phyloP scores from a whole-genome alignment of 2,329 filamentous ascomycete species.

The Fusarium avenaceum region DNA sequence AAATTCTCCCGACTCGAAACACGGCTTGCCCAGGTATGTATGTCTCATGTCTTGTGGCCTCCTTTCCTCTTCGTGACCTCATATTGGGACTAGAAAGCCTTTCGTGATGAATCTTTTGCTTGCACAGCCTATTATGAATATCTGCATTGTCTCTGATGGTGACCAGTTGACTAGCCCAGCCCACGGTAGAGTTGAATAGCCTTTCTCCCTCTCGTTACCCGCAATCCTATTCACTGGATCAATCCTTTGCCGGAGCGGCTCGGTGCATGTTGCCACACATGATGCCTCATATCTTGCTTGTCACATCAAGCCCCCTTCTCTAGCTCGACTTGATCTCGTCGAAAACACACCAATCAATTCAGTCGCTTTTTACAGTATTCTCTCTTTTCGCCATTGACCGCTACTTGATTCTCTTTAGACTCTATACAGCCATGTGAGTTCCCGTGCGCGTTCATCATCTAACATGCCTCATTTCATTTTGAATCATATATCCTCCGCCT shows the following conservation, averaged over 20 bases:
- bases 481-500: constrained; percentile 38
- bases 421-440: constrained; percentile 28
- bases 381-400: constrained; percentile 39
- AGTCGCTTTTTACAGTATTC: constrained; percentile 7
- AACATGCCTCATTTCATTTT: constrained; percentile 40
- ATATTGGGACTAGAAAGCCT: constrained; percentile 8
- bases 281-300: not conserved
- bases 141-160: constrained; percentile 9
- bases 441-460: constrained; percentile 28
- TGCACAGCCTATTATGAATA: constrained; percentile 7
- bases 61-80: constrained; percentile 5
- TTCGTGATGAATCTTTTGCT: constrained; percentile 17
- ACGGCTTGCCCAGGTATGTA: constrained; percentile 4
- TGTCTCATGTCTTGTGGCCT: not conserved
- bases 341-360: constrained; percentile 7
- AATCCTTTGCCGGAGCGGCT: constrained; percentile 6
- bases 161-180: not conserved
- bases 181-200: constrained; percentile 1
- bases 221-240: constrained; percentile 4
- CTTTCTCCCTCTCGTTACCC: not conserved
- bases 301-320: constrained; percentile 22
- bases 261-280: constrained; percentile 10
- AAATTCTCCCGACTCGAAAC: constrained; percentile 7
- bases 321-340: constrained; percentile 15
- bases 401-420: constrained; percentile 25